A percentile compares a stretch with the other conserved stretches of the same genome.
Conservation (phyloP, 2,329 filamentous ascomycete species). For the Paecilomyces variotii region DNA sequence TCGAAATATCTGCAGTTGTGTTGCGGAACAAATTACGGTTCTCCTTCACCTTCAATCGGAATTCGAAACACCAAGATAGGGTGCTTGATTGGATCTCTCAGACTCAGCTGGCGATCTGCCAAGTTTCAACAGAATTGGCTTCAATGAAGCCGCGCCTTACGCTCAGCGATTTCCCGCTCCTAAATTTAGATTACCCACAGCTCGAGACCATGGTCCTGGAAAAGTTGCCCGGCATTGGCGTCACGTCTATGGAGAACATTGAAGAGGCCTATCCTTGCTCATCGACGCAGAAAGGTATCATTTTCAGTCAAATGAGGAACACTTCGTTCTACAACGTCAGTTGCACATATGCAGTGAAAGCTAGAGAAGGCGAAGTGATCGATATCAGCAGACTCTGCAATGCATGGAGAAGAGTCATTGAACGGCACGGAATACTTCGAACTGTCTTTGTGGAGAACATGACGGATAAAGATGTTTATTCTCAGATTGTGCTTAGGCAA, state of each 20-base stretch:
- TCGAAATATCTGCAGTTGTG: constrained; percentile 46
- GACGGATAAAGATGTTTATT: constrained; percentile 24
- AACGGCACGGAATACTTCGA: constrained; percentile 26
- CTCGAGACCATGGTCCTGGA: constrained; percentile 29
- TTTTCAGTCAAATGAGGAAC: constrained; percentile 26
- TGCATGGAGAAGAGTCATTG: constrained; percentile 25
- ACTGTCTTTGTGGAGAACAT: constrained; percentile 30
- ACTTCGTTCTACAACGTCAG: constrained; percentile 30
- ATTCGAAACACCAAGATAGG: constrained; percentile 38
- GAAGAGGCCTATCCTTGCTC: constrained; percentile 38
- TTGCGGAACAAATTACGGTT: constrained; percentile 40
- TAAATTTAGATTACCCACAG: constrained; percentile 35
- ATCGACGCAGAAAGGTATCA: constrained; percentile 29
- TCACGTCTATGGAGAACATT: constrained; percentile 24
- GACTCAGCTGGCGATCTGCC: constrained; percentile 27
- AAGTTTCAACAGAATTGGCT: constrained; percentile 19
- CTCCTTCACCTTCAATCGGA: constrained; percentile 44
- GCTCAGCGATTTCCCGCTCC: constrained; percentile 38
- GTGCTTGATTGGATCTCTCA: constrained; percentile 38
- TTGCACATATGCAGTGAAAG: constrained; percentile 27
- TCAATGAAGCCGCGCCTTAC: constrained; percentile 23
- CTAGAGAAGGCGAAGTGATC: constrained; percentile 10
- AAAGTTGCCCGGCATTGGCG: constrained; percentile 30
- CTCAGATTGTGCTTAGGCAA: constrained; percentile 26
- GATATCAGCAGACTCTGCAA: constrained; percentile 17